These are phyloP conservation scores for Coniochaeta pulveracea DNA, from an alignment of 2,329 filamentous ascomycete genomes.

Conservation along the genomic window DNA sequence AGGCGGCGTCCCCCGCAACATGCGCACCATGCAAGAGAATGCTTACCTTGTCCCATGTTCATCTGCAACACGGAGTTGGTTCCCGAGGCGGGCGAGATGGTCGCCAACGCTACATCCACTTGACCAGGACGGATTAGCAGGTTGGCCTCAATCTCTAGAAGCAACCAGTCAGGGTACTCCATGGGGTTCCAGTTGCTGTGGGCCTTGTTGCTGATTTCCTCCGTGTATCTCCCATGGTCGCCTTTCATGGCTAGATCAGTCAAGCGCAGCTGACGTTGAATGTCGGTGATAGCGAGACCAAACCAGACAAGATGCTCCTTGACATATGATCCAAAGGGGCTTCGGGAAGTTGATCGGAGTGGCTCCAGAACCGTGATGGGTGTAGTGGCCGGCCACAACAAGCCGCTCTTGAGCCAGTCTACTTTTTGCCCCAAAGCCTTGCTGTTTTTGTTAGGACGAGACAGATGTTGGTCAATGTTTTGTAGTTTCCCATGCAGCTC, in stretches of 20 bases:
- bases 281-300: conserved; percentile 27
- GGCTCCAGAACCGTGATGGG: conserved; percentile 31
- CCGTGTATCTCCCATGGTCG: conserved; percentile 17
- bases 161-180: conserved; percentile 47
- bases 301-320: conserved; percentile 28
- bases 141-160: conserved; percentile 56
- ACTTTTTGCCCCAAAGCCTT: conserved; percentile 6
- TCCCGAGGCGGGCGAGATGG: conserved; percentile 38
- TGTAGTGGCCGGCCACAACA: conserved; percentile 34
- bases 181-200: conserved; percentile 47
- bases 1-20: neutral
- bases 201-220: conserved; percentile 34
- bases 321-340: conserved; percentile 20
- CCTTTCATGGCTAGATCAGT: conserved; percentile 16
- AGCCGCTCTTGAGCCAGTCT: conserved; percentile 27
- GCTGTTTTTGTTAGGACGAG: too few relatives aligned
- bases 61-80: conserved; percentile 52
- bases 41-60: conserved; percentile 51
- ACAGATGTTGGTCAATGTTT: too few relatives aligned
- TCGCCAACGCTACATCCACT: conserved; percentile 49
- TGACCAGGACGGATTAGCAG: conserved; percentile 51
- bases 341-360: conserved; percentile 22
- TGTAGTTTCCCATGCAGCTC: too few relatives aligned
- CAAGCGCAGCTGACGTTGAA: conserved; percentile 34
- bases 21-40: neutral